phyloP scores from a whole-genome alignment of 148 eudicot genomes.

The Polygonum aviculare region DNA sequence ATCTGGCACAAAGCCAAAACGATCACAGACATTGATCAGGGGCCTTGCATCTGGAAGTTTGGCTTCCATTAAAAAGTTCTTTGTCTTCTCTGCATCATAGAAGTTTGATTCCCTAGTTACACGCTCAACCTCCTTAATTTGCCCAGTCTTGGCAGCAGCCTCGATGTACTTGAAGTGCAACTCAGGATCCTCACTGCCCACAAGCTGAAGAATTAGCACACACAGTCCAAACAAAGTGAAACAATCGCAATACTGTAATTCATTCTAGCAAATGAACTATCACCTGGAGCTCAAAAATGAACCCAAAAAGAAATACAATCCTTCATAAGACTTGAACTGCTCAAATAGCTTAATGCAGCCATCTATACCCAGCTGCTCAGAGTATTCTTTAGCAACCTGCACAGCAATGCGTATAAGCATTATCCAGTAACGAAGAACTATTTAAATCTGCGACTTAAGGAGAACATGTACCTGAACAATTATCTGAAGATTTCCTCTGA shows the following conservation, averaged over 20 bases:
- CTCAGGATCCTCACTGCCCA: conserved; percentile 87
- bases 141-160: conserved; percentile 96
- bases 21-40: conserved; percentile 91
- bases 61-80: conserved; percentile 95
- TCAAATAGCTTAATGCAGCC: conserved; percentile 88
- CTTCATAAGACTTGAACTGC: conserved; percentile 95
- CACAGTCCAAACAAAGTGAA: not conserved
- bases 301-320: conserved; percentile 89
- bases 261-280: conserved; percentile 3
- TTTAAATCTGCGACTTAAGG: not conserved
- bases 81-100: conserved; percentile 88
- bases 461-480: conserved; percentile 72
- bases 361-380: conserved; percentile 84
- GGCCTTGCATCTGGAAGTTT: conserved; percentile 99
- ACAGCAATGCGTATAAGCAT: conserved; percentile 10
- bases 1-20: conserved; percentile 94
- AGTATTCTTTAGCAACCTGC: conserved; percentile 98
- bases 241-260: not conserved
- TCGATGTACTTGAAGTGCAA: conserved; percentile 97
- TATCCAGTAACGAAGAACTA: not conserved
- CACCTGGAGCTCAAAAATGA: conserved; percentile 96
- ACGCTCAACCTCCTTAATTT: conserved; percentile 98
- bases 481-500: conserved; percentile 93
- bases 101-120: conserved; percentile 94
- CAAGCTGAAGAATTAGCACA: not conserved